phyloP scores from a whole-genome alignment of 2,329 filamentous ascomycete genomes.

The Magnaporthiopsis rhizophila region DNA sequence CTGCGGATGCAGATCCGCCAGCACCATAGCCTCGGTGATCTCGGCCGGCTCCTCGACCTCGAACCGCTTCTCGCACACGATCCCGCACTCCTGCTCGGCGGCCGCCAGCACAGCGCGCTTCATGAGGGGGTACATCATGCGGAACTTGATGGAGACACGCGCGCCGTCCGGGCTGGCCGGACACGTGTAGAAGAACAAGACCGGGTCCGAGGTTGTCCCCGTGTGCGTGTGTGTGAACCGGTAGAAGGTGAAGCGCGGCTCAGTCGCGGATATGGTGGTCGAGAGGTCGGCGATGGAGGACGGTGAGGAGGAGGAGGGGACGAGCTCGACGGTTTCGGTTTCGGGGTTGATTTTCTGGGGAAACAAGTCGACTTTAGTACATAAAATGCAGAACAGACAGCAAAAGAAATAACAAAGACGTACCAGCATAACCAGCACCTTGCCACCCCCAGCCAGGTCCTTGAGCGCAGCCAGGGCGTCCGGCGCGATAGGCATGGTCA shows the following conservation, averaged over 20 bases:
- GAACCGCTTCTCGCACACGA: constrained; percentile 63
- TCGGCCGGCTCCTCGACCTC: constrained; percentile 61
- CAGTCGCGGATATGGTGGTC: constrained; percentile 51
- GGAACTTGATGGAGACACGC: constrained; percentile 63
- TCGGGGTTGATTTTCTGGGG: constrained; percentile 68
- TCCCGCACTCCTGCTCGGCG: constrained; percentile 56
- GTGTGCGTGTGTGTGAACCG: constrained; percentile 52
- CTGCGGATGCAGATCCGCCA: constrained; percentile 61
- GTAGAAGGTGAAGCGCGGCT: constrained; percentile 75
- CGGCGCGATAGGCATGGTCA: constrained; percentile 51
- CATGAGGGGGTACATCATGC: constrained; percentile 76
- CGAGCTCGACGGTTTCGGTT: constrained; percentile 62
- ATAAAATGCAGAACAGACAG: too few relatives aligned
- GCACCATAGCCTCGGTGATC: constrained; percentile 58
- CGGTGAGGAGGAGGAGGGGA: constrained; percentile 40
- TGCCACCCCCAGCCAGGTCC: constrained; percentile 45
- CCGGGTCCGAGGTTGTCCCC: constrained; percentile 43
- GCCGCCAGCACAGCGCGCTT: constrained; percentile 58
- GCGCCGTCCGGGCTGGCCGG: constrained; percentile 51
- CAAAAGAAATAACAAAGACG: neutral
- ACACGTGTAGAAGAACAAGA: constrained; percentile 80
- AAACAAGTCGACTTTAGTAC: too few relatives aligned
- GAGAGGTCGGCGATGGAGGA: constrained; percentile 51
- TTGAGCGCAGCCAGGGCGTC: constrained; percentile 58
- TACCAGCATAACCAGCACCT: constrained; percentile 58